A percentile compares a stretch with the other conserved stretches of the same genome.
Evolutionary conservation across 495 filamentous ascomycete genomes (phyloP).

Genomic region (Trichoderma gamsii): DNA sequence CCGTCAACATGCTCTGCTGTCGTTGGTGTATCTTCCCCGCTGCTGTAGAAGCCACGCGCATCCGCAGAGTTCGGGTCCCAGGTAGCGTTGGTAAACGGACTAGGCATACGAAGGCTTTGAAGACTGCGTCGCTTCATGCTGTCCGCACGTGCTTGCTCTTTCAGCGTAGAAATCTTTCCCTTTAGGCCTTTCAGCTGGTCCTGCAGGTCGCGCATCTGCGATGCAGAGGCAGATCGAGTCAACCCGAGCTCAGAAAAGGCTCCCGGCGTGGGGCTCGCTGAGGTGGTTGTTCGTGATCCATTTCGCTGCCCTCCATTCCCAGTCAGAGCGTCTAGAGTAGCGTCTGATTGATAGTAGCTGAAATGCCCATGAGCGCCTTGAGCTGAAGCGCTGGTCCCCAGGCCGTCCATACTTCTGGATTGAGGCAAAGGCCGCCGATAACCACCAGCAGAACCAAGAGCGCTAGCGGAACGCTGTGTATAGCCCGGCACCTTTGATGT

Average conservation of each 20-base stretch:
- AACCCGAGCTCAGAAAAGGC: conserved; percentile 31
- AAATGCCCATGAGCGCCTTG: background rate
- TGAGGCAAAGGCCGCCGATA: conserved; percentile 37
- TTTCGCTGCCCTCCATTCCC: conserved; percentile 30
- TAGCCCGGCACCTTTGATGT: conserved; percentile 28
- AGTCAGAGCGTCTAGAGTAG: conserved; percentile 31
- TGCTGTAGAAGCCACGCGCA: conserved; percentile 24
- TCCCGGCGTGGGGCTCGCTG: conserved; percentile 34
- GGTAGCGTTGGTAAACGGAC: conserved; percentile 70
- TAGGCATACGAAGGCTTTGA: conserved; percentile 76
- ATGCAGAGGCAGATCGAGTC: conserved; percentile 49
- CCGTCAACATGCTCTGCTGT: conserved; percentile 32
- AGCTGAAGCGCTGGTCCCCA: conserved; percentile 21
- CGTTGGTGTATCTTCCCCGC: conserved; percentile 26
- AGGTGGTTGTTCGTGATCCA: conserved; percentile 29
- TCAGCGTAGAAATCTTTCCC: conserved; percentile 79
- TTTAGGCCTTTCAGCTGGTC: conserved; percentile 93
- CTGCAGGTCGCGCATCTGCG: conserved; percentile 75
- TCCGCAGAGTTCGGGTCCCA: conserved; percentile 65
- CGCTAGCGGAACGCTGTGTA: conserved; percentile 42
- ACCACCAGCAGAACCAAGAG: conserved; percentile 43
- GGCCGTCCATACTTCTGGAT: conserved; percentile 34
- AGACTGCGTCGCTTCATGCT: conserved; percentile 75
- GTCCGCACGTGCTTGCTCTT: conserved; percentile 77
- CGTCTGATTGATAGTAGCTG: conserved; percentile 20